phyloP scores from a whole-genome alignment of 148 eudicot species.

The Vaccinium darrowii region DNA sequence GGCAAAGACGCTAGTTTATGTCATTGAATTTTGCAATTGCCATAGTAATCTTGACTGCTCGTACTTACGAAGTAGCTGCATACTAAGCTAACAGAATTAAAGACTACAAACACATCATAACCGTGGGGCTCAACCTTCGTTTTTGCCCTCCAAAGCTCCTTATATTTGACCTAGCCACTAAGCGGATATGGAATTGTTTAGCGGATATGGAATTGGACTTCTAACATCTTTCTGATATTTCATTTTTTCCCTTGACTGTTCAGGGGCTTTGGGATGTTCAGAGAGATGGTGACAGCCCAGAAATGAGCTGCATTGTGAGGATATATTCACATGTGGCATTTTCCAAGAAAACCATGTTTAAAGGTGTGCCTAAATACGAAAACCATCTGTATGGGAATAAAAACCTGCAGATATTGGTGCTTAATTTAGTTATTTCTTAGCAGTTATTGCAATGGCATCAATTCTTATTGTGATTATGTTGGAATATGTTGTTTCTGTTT shows the following conservation, averaged over 20 bases:
- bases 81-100: not conserved
- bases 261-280: constrained; percentile 88
- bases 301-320: constrained; percentile 53
- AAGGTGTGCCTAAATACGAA: constrained; percentile 46
- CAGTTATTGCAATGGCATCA: not conserved
- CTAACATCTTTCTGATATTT: not conserved
- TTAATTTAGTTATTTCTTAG: not conserved
- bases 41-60: not conserved
- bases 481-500: not conserved
- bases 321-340: constrained; percentile 71
- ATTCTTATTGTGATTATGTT: not conserved
- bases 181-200: not conserved
- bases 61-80: not conserved
- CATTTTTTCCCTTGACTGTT: constrained; percentile 15
- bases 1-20: not conserved
- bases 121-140: not conserved
- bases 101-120: not conserved
- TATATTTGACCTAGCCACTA: not conserved
- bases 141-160: not conserved
- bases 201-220: too few species aligned
- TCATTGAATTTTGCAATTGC: not conserved
- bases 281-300: constrained; percentile 40
- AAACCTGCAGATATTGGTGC: not conserved
- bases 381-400: too few species aligned
- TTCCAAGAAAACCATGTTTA: constrained; percentile 80